A percentile compares a stretch with the other conserved stretches of the same genome.
Evolutionary conservation across 148 eudicot genomes (phyloP).

Genomic region (Hydrangea macrophylla): DNA sequence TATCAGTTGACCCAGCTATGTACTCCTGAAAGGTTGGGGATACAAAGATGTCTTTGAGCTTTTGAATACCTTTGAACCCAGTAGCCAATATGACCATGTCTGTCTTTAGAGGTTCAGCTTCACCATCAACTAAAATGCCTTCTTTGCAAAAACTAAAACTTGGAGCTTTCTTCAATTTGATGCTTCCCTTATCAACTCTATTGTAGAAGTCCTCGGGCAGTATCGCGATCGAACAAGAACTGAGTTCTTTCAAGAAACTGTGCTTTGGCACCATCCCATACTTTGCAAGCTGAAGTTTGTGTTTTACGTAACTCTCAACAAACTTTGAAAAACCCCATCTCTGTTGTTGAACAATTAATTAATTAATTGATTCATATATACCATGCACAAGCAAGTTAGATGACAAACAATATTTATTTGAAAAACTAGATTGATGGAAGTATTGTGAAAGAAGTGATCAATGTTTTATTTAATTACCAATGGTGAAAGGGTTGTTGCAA

Average conservation of each 20-base stretch:
- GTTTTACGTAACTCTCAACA: conserved; percentile 51
- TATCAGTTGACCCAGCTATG: conserved; percentile 28
- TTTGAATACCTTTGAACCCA: conserved; percentile 51
- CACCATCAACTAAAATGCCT: conserved; percentile 45
- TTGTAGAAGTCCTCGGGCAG: conserved; percentile 53
- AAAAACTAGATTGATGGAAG: no score
- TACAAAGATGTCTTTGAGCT: conserved; percentile 40
- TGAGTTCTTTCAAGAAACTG: conserved; percentile 41
- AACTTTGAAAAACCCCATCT: conserved; percentile 57
- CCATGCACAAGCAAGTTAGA: no score
- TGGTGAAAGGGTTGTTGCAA: conserved; percentile 63
- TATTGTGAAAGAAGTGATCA: not conserved
- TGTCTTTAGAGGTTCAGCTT: conserved; percentile 23
- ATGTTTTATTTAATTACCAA: no score
- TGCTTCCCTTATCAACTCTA: conserved; percentile 57
- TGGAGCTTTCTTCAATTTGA: conserved; percentile 38
- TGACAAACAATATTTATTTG: no score
- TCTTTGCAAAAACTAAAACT: conserved; percentile 41
- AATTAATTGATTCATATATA: no score
- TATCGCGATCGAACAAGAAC: conserved; percentile 38
- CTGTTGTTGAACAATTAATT: no score
- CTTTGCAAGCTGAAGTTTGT: conserved; percentile 39
- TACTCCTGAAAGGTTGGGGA: conserved; percentile 30
- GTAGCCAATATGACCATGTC: conserved; percentile 68
- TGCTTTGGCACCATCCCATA: conserved; percentile 54